These are phyloP conservation scores for Hyaloscypha bicolor DNA, from an alignment of 495 filamentous ascomycete genomes.

Conservation along the genomic window DNA sequence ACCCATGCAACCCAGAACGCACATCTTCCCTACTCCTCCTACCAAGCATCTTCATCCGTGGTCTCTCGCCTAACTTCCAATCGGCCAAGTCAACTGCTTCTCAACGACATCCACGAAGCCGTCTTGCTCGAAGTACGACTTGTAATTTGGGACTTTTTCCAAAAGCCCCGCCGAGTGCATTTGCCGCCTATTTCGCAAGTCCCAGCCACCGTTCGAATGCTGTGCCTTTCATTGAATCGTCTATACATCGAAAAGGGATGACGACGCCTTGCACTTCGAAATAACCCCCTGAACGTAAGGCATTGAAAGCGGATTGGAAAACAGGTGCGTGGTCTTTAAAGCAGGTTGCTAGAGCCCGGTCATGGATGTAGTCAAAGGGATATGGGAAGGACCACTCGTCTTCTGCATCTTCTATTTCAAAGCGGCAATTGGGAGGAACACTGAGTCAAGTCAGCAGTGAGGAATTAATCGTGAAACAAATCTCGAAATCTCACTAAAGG, in stretches of 20 bases:
- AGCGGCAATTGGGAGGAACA: slow-evolving; percentile 53
- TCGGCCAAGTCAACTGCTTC: slow-evolving; percentile 50
- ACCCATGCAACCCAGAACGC: slow-evolving; percentile 33
- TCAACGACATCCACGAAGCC: slow-evolving; percentile 64
- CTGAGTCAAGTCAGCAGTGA: background rate
- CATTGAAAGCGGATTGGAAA: slow-evolving; percentile 42
- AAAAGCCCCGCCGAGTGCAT: slow-evolving; percentile 4
- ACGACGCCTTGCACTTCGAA: slow-evolving; percentile 49
- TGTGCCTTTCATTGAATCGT: slow-evolving; percentile 33
- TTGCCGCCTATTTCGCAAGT: slow-evolving; percentile 32
- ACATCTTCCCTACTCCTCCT: slow-evolving; percentile 38
- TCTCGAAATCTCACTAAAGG: slow-evolving; percentile 8
- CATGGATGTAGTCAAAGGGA: slow-evolving; percentile 52
- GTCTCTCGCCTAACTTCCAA: slow-evolving; percentile 50
- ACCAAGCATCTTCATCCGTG: slow-evolving; percentile 48
- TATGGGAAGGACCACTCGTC: slow-evolving; percentile 29
- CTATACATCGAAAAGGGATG: slow-evolving; percentile 34
- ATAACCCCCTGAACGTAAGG: slow-evolving; percentile 51
- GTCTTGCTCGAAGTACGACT: slow-evolving; percentile 44
- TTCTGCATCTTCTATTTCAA: slow-evolving; percentile 48
- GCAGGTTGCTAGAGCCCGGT: slow-evolving; percentile 43
- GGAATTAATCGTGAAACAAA: background rate
- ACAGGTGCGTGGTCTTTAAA: slow-evolving; percentile 43
- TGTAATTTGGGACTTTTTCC: slow-evolving; percentile 10
- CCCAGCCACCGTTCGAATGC: slow-evolving; percentile 36